Percentiles rank a stretch among this genome's conserved stretches.
Conservation (phyloP, 1,284 basidiomycete genomes). For the Pseudozyma hubeiensis region DNA sequence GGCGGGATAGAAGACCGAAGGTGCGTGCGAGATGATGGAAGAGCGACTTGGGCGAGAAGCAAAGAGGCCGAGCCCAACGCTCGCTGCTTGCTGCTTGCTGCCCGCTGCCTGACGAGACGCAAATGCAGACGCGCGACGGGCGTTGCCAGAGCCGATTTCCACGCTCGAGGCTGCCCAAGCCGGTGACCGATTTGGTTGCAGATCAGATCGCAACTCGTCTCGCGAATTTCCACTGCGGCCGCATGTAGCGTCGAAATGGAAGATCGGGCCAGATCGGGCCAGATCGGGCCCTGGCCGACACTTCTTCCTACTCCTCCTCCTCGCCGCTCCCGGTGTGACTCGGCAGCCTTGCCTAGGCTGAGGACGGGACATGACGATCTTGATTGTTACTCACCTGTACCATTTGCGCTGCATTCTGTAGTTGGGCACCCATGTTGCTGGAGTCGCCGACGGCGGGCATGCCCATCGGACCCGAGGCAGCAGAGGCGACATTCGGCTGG, state of each 20-base stretch:
- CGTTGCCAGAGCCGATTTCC: background rate
- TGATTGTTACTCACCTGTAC: slow-evolving; percentile 28
- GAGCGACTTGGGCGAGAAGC: slow-evolving; percentile 12
- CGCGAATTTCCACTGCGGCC: too few species aligned
- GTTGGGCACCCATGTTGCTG: slow-evolving; percentile 11
- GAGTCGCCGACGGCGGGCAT: slow-evolving; percentile 17
- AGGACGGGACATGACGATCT: too few species aligned
- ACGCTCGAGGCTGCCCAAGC: background rate
- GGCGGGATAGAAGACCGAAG: slow-evolving; percentile 37
- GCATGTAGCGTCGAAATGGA: too few species aligned
- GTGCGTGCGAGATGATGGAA: slow-evolving; percentile 36
- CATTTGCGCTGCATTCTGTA: slow-evolving; percentile 37
- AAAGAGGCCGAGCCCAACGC: slow-evolving; percentile 8
- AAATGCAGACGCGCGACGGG: slow-evolving; percentile 17
- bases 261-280: too few species aligned
- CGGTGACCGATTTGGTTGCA: background rate
- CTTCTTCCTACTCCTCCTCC: too few species aligned
- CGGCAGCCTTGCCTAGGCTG: too few species aligned
- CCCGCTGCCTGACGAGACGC: slow-evolving; percentile 3
- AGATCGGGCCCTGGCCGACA: too few species aligned
- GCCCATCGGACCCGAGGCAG: slow-evolving; percentile 11
- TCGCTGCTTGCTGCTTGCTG: too few species aligned
- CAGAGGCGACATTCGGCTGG: slow-evolving; percentile 11
- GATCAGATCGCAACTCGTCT: too few species aligned
- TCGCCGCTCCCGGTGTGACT: too few species aligned